Conservation (phyloP, 306 rosid species). For the Ziziphus jujuba region DNA sequence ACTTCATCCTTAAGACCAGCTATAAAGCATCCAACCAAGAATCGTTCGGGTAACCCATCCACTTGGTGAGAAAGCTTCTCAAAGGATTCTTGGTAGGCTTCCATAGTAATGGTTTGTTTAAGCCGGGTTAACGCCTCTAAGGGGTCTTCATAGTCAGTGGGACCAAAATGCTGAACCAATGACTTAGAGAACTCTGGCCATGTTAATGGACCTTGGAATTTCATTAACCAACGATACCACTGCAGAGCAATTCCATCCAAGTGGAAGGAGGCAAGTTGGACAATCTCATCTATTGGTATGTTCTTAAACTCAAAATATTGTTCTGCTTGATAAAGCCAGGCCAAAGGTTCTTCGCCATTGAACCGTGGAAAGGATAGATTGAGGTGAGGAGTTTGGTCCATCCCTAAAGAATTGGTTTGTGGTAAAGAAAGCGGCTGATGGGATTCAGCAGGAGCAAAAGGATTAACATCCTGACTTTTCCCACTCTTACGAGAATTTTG, state of each 20-base stretch:
- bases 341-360: neutral
- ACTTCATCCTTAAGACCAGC: neutral
- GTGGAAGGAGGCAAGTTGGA: neutral
- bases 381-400: neutral
- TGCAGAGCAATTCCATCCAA: neutral
- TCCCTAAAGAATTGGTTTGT: too few relatives aligned
- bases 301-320: neutral
- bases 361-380: neutral
- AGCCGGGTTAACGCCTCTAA: neutral
- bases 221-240: neutral
- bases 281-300: neutral
- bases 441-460: neutral
- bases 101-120: neutral
- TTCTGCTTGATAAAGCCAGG: neutral
- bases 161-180: neutral
- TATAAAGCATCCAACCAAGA: neutral
- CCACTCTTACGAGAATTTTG: too few relatives aligned
- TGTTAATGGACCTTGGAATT: neutral
- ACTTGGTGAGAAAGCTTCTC: neutral
- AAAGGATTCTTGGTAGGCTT: neutral
- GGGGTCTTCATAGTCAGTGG: neutral
- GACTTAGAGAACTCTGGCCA: neutral
- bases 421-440: too few relatives aligned
- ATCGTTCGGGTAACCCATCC: neutral
- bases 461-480: neutral